Evolutionary conservation across 495 filamentous ascomycete species (phyloP), one percentile per base, ranked within the genome.

Genomic region (Talaromyces borbonicus): DNA sequence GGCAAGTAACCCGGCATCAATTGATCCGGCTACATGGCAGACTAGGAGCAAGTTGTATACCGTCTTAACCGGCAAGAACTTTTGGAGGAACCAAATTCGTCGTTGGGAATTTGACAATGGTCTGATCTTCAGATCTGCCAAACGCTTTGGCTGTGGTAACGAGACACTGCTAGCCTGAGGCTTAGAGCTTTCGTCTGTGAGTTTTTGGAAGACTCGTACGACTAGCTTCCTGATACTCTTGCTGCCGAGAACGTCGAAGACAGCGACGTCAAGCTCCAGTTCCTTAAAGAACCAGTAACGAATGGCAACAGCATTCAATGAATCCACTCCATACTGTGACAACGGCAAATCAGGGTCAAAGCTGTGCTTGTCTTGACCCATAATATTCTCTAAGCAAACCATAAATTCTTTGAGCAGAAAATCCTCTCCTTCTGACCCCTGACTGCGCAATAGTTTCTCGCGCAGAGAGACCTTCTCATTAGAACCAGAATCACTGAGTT

Each of bases 191-290:
- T 49, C 33, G 5, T 32, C 38, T 26, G 7, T 9, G 27, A 12
- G 27, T 41, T 50, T 38, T 22, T 54, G 39, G 8, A 37, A 48
- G 11, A 51, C 51, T 30, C 52, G 52, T 3, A 36, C 49, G 22
- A 58, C 30, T 8, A 58, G 43, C 0, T 43, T 45, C 2, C 45
- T 48, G 36, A 56, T 58, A 4, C 48, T 52, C 33, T 50, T 49
- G 29, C 47, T 46, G 25, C 50, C 50, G 19, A 58, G 44, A n/a
- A 58, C 43, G 15, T 58, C 55, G 15, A 58, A 56, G 8, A 78
- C 68, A 2, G 69, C 64, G 1, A 79, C 52, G 12, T 75, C 68
- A 9, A 60, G 58, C 1, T 55, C 50, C 0, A 73, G 11, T 23
- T 53, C 53, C 16, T 65, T 67, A 20, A 56, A 49, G 31, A 69